A percentile compares a stretch with the other conserved stretches of the same genome.
These are phyloP conservation scores for Penicillium diatomitis DNA, from an alignment of 495 filamentous ascomycete genomes.

Conservation along the genomic window DNA sequence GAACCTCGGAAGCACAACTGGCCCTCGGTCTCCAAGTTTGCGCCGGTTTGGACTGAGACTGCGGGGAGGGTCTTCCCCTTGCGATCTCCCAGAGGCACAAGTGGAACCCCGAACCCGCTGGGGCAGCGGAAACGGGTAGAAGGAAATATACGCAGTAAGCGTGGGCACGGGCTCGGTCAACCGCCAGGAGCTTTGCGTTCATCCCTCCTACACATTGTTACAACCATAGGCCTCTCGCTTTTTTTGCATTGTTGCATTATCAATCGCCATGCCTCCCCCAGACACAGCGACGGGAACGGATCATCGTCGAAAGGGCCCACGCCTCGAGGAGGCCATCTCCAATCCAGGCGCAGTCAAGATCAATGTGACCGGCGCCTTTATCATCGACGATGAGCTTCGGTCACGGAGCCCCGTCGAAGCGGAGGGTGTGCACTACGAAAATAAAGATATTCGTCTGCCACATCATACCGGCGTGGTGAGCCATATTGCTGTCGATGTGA, in stretches of 20 bases:
- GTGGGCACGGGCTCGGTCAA: slow-evolving; percentile 26
- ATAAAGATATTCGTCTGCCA: slow-evolving; percentile 87
- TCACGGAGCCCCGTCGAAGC: slow-evolving; percentile 37
- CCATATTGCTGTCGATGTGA: slow-evolving; percentile 92
- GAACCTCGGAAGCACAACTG: slow-evolving; percentile 12
- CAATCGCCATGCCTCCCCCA: slow-evolving; percentile 13
- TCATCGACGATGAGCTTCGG: slow-evolving; percentile 72
- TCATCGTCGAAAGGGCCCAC: slow-evolving; percentile 19
- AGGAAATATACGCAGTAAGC: slow-evolving; percentile 44
- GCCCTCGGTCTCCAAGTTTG: slow-evolving; percentile 9
- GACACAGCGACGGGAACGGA: slow-evolving; percentile 7
- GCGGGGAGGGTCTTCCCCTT: too few species aligned
- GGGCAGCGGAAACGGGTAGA: slow-evolving; percentile 24
- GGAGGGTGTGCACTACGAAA: slow-evolving; percentile 64
- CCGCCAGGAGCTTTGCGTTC: not conserved
- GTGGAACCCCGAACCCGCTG: slow-evolving; percentile 4
- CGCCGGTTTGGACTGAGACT: not conserved
- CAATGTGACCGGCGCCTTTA: slow-evolving; percentile 92
- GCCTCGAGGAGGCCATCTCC: slow-evolving; percentile 59
- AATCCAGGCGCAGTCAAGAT: slow-evolving; percentile 84
- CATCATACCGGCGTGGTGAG: slow-evolving; percentile 89
- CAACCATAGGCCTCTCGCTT: not conserved
- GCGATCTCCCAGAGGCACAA: not conserved
- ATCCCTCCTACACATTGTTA: not conserved
- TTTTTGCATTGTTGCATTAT: not conserved